Evolutionary conservation across 805 yeast species (phyloP).

Genomic region (Cyberlindnera euphorbiiphila): DNA sequence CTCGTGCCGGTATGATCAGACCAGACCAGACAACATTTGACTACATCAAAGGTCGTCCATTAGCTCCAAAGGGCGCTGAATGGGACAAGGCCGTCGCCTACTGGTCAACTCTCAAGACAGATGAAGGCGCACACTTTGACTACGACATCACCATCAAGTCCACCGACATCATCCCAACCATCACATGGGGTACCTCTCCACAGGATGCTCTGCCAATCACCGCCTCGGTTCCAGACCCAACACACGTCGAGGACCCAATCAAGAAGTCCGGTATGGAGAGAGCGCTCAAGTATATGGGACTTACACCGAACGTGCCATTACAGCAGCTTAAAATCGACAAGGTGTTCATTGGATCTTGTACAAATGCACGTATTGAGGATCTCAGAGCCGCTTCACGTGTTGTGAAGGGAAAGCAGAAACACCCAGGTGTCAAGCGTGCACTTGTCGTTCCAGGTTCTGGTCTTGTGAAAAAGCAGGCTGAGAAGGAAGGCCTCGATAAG

Average conservation of each 20-base stretch:
- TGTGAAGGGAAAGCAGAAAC: slow-evolving; percentile 85
- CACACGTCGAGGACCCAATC: slow-evolving; percentile 64
- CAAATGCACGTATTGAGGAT: slow-evolving; percentile 97
- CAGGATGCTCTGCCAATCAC: slow-evolving; percentile 97
- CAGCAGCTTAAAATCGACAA: slow-evolving; percentile 78
- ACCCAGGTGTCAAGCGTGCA: slow-evolving; percentile 73
- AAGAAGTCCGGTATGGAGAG: slow-evolving; percentile 83
- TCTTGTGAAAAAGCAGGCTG: slow-evolving; percentile 89
- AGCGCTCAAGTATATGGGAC: slow-evolving; percentile 90
- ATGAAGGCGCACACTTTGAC: slow-evolving; percentile 88
- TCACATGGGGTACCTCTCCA: slow-evolving; percentile 99
- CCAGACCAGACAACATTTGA: slow-evolving; percentile 90
- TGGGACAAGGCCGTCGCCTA: slow-evolving; percentile 93
- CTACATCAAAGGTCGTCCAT: slow-evolving; percentile 88
- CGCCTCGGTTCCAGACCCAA: slow-evolving; percentile 87
- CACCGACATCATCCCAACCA: slow-evolving; percentile 86
- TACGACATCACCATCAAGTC: slow-evolving; percentile 77
- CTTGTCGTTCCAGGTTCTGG: slow-evolving; percentile 98
- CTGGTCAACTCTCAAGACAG: slow-evolving; percentile 87
- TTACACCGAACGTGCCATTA: slow-evolving; percentile 76
- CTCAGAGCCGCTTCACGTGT: slow-evolving; percentile 92
- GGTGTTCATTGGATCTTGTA: slow-evolving; percentile 97
- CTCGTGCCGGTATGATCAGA: slow-evolving; percentile 98
- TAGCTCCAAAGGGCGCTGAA: slow-evolving; percentile 89
- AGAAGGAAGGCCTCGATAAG: slow-evolving; percentile 89